Evolutionary conservation across 148 eudicot genomes (phyloP).

Genomic region (Rhododendron henanense): DNA sequence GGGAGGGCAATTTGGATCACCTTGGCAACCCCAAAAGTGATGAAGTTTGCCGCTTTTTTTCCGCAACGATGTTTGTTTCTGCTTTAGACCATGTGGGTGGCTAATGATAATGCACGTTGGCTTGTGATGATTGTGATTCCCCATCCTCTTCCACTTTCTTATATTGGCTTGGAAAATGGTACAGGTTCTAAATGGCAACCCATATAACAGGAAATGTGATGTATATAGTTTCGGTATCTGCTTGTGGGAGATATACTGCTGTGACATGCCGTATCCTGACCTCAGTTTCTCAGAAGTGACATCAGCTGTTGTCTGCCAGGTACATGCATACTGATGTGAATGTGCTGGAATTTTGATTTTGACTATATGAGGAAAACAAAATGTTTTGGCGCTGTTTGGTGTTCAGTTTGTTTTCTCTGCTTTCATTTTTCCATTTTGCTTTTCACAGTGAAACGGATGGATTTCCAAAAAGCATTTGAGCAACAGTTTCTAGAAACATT

Average conservation of each 20-base stretch:
- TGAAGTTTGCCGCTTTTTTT: not conserved
- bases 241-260: constrained; percentile 90
- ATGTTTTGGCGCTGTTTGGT: not conserved
- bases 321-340: constrained; percentile 11
- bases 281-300: constrained; percentile 92
- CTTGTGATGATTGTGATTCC: not conserved
- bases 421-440: not conserved
- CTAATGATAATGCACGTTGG: not conserved
- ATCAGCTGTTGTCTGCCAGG: constrained; percentile 89
- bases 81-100: not conserved
- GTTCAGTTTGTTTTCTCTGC: not conserved
- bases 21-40: not conserved
- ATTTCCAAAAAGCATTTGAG: not conserved
- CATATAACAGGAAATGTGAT: constrained; percentile 82
- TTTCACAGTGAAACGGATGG: not conserved
- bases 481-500: not conserved
- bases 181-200: constrained; percentile 77
- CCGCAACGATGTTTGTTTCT: not conserved
- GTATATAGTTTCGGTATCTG: constrained; percentile 88
- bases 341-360: not conserved
- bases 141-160: not conserved
- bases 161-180: constrained; percentile 6
- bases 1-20: not conserved
- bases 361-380: not conserved
- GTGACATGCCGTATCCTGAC: constrained; percentile 94